Base-by-base conservation (phyloP, 352 stramenopile species). In the Globisporangium alternatum region DNA sequence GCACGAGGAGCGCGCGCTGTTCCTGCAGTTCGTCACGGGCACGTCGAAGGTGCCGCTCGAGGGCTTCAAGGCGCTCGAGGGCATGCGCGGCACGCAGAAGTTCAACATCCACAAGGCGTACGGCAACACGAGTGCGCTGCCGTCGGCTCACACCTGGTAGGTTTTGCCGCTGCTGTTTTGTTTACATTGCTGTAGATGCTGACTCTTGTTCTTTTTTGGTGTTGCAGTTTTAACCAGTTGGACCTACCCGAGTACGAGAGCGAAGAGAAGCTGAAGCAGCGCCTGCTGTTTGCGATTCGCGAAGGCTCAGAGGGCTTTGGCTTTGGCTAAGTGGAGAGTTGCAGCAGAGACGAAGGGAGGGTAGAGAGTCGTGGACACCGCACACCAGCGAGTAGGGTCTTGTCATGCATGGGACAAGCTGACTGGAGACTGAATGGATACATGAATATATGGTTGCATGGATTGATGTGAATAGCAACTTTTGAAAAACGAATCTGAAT, bases 101-200 rank as follows among this genome's bases (percentile, higher is more conserved):
- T 99, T 99, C 75, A 99, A 97, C 71, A 99, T 99, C 70, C 97
- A 99, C 83, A 99, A 99, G 77, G 92, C 93, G 5, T 98, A 97
- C 69, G 96, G 92, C 47, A 91, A 94, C 69, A 82, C 76, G 62
- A 93, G 83, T 30, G 81, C 86, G 31, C 67, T 97, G 49, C 91
- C 91, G 13, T 94, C 87, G 17, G 97, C 97, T 17, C 98, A 99
- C 81, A 99, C 98, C 37, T 99, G 97, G 88, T 95, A 74, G 66
- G 82, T 80, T 17, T 62, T 30, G 25, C 2, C 25, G 25, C 25
- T 28, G 33, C 47, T 17, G 51, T 49, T 6, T 70, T 33, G n/a
- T 47, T 60, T 21, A 9, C 55, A 35, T 13, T 65, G 17, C 0
- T 51, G 60, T 7, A 19, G 25, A 31, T 68, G 31, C 57, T 64